Base-by-base conservation (phyloP, 352 stramenopile species). In the Stramenopiles sp. region DNA sequence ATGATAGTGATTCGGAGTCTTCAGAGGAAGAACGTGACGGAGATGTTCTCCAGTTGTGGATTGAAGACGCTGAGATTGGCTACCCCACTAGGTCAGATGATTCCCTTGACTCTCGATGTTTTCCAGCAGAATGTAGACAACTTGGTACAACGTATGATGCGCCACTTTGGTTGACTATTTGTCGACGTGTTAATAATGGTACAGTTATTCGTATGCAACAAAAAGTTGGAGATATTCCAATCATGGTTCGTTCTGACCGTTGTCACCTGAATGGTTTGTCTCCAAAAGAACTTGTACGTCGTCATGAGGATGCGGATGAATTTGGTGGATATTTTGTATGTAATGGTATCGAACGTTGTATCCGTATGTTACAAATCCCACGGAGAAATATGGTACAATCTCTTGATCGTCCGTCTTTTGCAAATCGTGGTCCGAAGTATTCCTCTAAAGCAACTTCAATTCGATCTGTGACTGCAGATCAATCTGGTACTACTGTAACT, bases 281-380 rank as follows among this genome's bases (percentile, higher is more conserved):
- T 28, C 70, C 94, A 43, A 58, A 59, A 2, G 62, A 93, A 55
- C 56, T 96, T 40, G 77, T 79, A 20, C 67, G 66, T 38, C 72
- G 95, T 51, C 88, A 94, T 54, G 87, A 99, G 63, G 97, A 85
- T 53, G 77, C 83, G 12, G 93, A 95, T 53, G 85, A 99, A 59
- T 84, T 85, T 17, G 87, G 87, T 47, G 85, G 87, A 43, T 99
- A 99, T 55, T 99, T 99, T 45, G 75, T 99, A n/a, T 84, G 91
- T 48, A 91, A 88, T 53, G 86, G 86, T 20, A 93, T 95, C 57
- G 86, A 98, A 59, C 68, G 81, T 42, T 84, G 83, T 42, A 76
- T 98, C 29, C 64, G 86, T 46, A 55, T 96, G 45, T 57, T 98
- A 45, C 83, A 96, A 60, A 73, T 85, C 29, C 64, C 61, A 20